Evolutionary conservation across 1,284 basidiomycete genomes (phyloP), one percentile per base, ranked within the genome.

Genomic region (Amylostereum chailletii): DNA sequence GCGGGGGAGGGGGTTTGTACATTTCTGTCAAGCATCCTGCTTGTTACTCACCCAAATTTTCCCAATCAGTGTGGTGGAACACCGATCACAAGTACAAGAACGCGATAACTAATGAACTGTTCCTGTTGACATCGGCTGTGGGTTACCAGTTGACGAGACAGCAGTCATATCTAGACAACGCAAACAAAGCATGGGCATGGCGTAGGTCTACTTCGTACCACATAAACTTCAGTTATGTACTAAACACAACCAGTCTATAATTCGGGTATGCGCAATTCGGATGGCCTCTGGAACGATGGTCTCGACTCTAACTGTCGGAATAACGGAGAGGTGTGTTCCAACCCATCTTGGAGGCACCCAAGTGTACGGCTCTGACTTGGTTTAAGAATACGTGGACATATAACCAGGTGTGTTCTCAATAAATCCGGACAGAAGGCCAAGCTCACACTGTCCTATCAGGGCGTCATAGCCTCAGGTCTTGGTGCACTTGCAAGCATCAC

Each of bases 81-180:
- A 69, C 67, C 5, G 74, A 65, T 26, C 72, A 74, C 55, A 71
- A 66, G 0, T 79, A 79, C 65, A 79, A 79, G 62, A 78, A 79
- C 51, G 74, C 77, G 4, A 71, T 79, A 50, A 79, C 77, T 26
- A 79, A 79, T 53, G 68, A 78, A 50, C 64, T 79, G 6, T 79
- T 76, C 63, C 63, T 79, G 26, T 62, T 71, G 39, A 65, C 70
- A 8, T 79, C 77, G 1, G 75, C 76, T 3, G 52, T 62, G 37
- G 74, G 71, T 8, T 77, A 72, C 57, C 53, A 71, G 41, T 63
- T 72, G 47, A 68, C 61, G 38, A 48, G 60, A 1, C 65, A 68
- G 30, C 55, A 63, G 30, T 60, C 62, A 0, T 74, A 74, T 55
- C 66, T 77, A 30, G 60, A 65, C 41, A 77, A 79, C 54, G 77